These are phyloP conservation scores for Sporothrix pallida DNA, from an alignment of 2,329 filamentous ascomycete genomes.

Conservation along the genomic window DNA sequence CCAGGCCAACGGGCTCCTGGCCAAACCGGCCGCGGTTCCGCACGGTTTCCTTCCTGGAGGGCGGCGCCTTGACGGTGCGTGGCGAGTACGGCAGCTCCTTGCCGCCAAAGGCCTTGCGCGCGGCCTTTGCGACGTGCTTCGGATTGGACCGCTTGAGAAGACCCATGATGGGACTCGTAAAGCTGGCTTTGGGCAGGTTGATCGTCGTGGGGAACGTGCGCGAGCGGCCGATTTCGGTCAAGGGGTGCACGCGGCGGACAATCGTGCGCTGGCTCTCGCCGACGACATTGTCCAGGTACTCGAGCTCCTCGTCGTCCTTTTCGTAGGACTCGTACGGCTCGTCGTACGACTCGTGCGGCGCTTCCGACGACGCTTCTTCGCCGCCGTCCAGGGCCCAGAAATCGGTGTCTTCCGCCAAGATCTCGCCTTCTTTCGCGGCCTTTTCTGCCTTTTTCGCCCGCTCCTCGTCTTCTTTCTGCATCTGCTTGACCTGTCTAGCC, in stretches of 20 bases:
- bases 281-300: conserved; percentile 40
- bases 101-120: conserved; percentile 78
- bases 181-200: conserved; percentile 70
- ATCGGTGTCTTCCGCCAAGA: too few relatives aligned
- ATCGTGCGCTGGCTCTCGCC: not conserved
- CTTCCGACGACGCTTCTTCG: too few relatives aligned
- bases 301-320: conserved; percentile 40
- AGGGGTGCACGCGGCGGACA: conserved; percentile 64
- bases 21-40: conserved; percentile 54
- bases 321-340: conserved; percentile 39
- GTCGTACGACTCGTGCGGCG: conserved; percentile 15
- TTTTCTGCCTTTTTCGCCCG: conserved; percentile 44
- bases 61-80: conserved; percentile 64
- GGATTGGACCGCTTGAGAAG: conserved; percentile 72
- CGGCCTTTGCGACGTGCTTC: conserved; percentile 75
- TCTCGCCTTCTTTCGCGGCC: not conserved
- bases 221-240: conserved; percentile 76
- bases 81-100: conserved; percentile 76
- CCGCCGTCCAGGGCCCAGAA: too few relatives aligned
- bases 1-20: conserved; percentile 69
- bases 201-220: conserved; percentile 75
- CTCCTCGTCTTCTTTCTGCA: conserved; percentile 40
- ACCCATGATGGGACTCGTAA: conserved; percentile 71
- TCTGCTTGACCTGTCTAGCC: conserved; percentile 46
- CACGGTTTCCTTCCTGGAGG: not conserved